A percentile compares a stretch with the other conserved stretches of the same genome.
These are phyloP conservation scores for Fusarium sp. DNA, from an alignment of 2,329 filamentous ascomycete genomes.

Conservation along the genomic window DNA sequence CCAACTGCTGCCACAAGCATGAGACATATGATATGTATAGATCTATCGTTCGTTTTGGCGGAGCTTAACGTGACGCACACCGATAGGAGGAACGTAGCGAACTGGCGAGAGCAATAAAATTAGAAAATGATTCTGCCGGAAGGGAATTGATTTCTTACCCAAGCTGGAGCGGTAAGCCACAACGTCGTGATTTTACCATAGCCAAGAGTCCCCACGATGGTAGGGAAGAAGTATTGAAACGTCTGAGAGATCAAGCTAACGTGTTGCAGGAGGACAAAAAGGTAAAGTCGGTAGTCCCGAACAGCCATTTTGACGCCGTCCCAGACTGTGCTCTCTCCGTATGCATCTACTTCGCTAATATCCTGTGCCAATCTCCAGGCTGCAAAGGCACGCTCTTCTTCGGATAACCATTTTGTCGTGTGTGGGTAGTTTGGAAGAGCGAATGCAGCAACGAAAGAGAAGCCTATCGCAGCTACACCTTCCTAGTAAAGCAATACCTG, in stretches of 20 bases:
- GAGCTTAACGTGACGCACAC: constrained; percentile 68
- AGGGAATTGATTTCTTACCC: constrained; percentile 55
- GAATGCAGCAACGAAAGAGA: constrained; percentile 53
- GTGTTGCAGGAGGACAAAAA: constrained; percentile 69
- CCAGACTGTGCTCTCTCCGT: constrained; percentile 54
- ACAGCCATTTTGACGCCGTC: constrained; percentile 63
- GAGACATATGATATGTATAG: constrained; percentile 66
- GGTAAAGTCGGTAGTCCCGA: constrained; percentile 63
- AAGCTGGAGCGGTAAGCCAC: constrained; percentile 70
- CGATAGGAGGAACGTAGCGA: constrained; percentile 66
- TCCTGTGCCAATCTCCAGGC: constrained; percentile 65
- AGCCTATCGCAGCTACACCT: constrained; percentile 57
- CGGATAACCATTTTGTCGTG: constrained; percentile 64
- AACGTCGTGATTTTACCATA: constrained; percentile 68
- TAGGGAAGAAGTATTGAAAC: constrained; percentile 76
- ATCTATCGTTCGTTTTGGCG: constrained; percentile 67
- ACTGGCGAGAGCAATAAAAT: constrained; percentile 42
- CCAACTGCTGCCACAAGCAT: constrained; percentile 66
- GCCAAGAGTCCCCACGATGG: constrained; percentile 71
- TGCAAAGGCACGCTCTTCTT: constrained; percentile 65
- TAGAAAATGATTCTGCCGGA: not conserved
- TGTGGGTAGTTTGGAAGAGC: constrained; percentile 67
- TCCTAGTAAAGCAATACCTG: constrained; percentile 42
- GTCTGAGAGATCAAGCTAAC: constrained; percentile 65
- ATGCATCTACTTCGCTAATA: constrained; percentile 60